These are phyloP conservation scores for Euphorbia celastroides DNA, from an alignment of 441 rosid species.

Conservation along the genomic window DNA sequence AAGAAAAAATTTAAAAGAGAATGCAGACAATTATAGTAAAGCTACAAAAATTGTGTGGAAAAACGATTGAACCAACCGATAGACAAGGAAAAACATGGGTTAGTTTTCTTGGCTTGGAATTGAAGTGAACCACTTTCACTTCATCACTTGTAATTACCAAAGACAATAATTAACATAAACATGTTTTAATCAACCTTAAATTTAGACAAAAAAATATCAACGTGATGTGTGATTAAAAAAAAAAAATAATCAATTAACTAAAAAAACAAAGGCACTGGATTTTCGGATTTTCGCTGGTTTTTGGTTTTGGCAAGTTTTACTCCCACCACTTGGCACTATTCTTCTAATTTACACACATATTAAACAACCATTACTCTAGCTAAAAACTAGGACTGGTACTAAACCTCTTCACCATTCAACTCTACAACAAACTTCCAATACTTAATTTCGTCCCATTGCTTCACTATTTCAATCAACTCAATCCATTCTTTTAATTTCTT, in stretches of 20 bases:
- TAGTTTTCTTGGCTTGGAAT: slow-evolving; percentile 59
- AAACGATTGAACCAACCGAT: slow-evolving; percentile 47
- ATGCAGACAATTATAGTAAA: slow-evolving; percentile 17
- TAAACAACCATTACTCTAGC: slow-evolving; percentile 34
- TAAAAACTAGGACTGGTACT: slow-evolving; percentile 44
- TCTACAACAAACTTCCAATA: slow-evolving; percentile 36
- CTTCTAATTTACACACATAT: too few species aligned
- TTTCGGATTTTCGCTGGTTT: slow-evolving; percentile 26
- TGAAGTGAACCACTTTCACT: too few species aligned
- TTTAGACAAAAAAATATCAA: background rate
- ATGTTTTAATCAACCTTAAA: background rate
- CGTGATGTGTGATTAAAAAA: background rate
- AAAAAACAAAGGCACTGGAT: background rate
- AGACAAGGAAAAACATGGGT: slow-evolving; percentile 44
- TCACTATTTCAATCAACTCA: background rate
- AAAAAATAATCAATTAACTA: background rate
- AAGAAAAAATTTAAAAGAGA: too few species aligned
- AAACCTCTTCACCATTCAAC: slow-evolving; percentile 39
- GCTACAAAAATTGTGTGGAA: slow-evolving; percentile 30
- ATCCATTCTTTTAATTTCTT: background rate
- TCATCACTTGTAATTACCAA: too few species aligned
- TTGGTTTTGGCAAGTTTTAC: too few species aligned
- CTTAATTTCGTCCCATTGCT: background rate
- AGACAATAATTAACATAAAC: background rate
- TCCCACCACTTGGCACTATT: too few species aligned